Conservation (phyloP, 2,329 filamentous ascomycete species). For the Mycosphaerella arachidis region DNA sequence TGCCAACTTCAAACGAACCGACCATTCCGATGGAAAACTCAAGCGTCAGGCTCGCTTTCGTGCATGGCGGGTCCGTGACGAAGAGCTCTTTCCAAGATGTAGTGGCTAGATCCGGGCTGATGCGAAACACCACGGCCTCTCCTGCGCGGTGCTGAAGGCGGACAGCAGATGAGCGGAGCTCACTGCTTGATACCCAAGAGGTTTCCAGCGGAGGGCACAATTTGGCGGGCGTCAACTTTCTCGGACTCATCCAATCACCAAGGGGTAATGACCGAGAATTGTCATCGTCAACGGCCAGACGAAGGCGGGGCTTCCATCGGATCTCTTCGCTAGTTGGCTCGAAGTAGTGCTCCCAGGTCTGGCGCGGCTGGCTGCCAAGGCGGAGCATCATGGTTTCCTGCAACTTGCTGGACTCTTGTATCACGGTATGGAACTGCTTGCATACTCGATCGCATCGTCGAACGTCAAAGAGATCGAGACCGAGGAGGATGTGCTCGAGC, state of each 20-base stretch:
- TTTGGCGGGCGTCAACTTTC: not conserved
- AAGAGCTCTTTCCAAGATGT: not conserved
- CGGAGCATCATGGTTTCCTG: not conserved
- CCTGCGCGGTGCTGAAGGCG: not conserved
- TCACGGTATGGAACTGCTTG: not conserved
- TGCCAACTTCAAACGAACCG: not conserved
- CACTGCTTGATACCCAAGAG: not conserved
- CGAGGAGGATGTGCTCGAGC: constrained; percentile 5
- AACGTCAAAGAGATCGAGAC: not conserved
- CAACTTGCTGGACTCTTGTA: not conserved
- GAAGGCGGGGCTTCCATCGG: not conserved
- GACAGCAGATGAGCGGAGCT: not conserved
- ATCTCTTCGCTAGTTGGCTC: not conserved
- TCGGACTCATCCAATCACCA: too few species aligned
- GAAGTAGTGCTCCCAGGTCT: not conserved
- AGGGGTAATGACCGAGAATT: not conserved
- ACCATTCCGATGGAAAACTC: not conserved
- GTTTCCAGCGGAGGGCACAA: not conserved
- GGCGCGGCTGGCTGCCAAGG: not conserved
- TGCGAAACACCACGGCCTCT: not conserved
- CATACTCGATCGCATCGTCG: not conserved
- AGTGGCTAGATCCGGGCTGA: too few species aligned
- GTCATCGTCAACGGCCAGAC: not conserved
- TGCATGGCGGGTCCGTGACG: constrained; percentile 2
- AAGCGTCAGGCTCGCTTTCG: not conserved